These are phyloP conservation scores for Fusarium sp. DNA, from an alignment of 2,329 filamentous ascomycete genomes.

Conservation along the genomic window DNA sequence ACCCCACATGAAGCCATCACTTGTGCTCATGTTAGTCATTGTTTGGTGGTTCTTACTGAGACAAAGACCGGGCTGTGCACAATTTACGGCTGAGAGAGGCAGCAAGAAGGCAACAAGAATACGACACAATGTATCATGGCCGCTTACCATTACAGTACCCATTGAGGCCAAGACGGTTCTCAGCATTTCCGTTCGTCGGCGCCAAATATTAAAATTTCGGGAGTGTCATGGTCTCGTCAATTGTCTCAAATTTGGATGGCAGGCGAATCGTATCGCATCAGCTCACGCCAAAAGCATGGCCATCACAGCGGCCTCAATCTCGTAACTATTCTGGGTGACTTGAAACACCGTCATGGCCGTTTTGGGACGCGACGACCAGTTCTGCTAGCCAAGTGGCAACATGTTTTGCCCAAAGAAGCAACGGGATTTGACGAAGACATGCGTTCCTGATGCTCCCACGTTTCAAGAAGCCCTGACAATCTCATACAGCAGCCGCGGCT, in stretches of 20 bases:
- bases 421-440: constrained; percentile 19
- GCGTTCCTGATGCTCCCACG: constrained; percentile 38
- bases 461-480: constrained; percentile 41
- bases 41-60: constrained; percentile 22
- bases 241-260: constrained; percentile 30
- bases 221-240: constrained; percentile 23
- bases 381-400: constrained; percentile 10
- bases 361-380: constrained; percentile 32
- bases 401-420: constrained; percentile 28
- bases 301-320: constrained; percentile 27
- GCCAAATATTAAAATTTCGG: constrained; percentile 21
- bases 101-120: constrained; percentile 1
- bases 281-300: constrained; percentile 22
- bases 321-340: constrained; percentile 30
- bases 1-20: constrained; percentile 34
- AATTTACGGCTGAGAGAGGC: constrained; percentile 11
- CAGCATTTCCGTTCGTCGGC: constrained; percentile 22
- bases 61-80: constrained; percentile 31
- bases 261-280: constrained; percentile 35
- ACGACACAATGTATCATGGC: constrained; percentile 23
- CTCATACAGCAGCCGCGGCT: constrained; percentile 32
- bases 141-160: constrained; percentile 36
- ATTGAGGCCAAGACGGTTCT: constrained; percentile 14
- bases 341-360: constrained; percentile 28
- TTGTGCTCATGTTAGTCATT: constrained; percentile 16